These are phyloP conservation scores for Umbelopsis sp. DNA, from an alignment of 192 early-diverging fungal genomes.

Conservation along the genomic window DNA sequence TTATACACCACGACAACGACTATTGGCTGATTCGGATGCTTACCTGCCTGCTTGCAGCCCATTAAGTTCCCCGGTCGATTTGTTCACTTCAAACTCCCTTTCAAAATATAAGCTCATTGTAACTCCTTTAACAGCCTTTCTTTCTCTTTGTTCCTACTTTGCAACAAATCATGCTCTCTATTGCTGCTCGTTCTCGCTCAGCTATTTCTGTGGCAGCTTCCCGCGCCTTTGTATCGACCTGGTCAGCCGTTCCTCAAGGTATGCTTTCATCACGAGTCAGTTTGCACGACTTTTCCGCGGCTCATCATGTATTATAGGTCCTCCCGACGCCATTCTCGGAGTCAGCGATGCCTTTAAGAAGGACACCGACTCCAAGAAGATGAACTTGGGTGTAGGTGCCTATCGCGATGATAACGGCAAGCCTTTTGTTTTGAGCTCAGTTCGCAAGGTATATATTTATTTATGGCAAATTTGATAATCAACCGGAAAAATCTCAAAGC, in stretches of 20 bases:
- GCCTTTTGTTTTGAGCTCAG: constrained; percentile 89
- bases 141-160: constrained; percentile 20
- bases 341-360: constrained; percentile 96
- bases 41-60: too few species aligned
- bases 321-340: constrained; percentile 81
- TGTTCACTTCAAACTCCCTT: not conserved
- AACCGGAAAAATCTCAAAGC: not conserved
- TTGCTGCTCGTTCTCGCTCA: constrained; percentile 27
- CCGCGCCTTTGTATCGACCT: constrained; percentile 53
- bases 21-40: not conserved
- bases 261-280: not conserved
- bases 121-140: constrained; percentile 12
- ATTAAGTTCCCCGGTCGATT: too few species aligned
- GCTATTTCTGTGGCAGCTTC: constrained; percentile 26
- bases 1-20: not conserved
- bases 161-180: constrained; percentile 36
- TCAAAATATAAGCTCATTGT: not conserved
- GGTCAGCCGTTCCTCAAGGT: constrained; percentile 62
- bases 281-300: not conserved
- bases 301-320: constrained; percentile 44
- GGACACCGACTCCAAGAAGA: constrained; percentile 88
- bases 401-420: constrained; percentile 93
- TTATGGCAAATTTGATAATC: constrained; percentile 7
- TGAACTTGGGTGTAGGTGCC: constrained; percentile 98
- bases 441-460: constrained; percentile 69